A percentile compares a stretch with the other conserved stretches of the same genome.
Evolutionary conservation across 768 basidiomycete species (phyloP).

Genomic region (Termitomyces sp.): DNA sequence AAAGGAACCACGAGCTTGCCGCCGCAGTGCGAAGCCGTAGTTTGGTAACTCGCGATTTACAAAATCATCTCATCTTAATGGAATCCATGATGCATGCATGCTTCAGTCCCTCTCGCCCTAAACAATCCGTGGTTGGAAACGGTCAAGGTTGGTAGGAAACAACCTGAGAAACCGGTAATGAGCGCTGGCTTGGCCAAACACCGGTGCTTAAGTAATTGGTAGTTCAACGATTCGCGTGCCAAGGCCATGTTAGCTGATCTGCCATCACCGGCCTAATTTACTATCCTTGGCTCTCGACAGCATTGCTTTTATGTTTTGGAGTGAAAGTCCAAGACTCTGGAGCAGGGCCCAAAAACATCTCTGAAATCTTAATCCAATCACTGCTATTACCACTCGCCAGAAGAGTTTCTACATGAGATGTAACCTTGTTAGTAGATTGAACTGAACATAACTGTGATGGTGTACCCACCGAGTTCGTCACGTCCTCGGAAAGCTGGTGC

Average conservation of each 20-base stretch:
- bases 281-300: constrained; percentile 56
- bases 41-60: background rate
- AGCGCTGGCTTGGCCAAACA: too few species aligned
- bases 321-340: constrained; percentile 83
- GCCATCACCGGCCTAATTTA: background rate
- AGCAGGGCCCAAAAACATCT: constrained; percentile 90
- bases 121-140: too few species aligned
- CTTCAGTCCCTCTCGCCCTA: background rate
- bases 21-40: background rate
- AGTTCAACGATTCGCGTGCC: too few species aligned
- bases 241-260: too few species aligned
- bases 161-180: background rate
- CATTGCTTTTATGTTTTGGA: constrained; percentile 94
- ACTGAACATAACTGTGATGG: background rate
- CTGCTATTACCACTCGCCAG: constrained; percentile 73
- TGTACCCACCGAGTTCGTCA: constrained; percentile 72
- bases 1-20: background rate
- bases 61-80: background rate
- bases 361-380: constrained; percentile 92
- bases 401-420: constrained; percentile 62
- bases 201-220: too few species aligned
- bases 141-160: background rate
- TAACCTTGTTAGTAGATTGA: background rate
- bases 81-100: background rate
- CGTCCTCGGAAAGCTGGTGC: constrained; percentile 86